phyloP scores from a whole-genome alignment of 163 green algal genomes.

The Scenedesmus sp. region DNA sequence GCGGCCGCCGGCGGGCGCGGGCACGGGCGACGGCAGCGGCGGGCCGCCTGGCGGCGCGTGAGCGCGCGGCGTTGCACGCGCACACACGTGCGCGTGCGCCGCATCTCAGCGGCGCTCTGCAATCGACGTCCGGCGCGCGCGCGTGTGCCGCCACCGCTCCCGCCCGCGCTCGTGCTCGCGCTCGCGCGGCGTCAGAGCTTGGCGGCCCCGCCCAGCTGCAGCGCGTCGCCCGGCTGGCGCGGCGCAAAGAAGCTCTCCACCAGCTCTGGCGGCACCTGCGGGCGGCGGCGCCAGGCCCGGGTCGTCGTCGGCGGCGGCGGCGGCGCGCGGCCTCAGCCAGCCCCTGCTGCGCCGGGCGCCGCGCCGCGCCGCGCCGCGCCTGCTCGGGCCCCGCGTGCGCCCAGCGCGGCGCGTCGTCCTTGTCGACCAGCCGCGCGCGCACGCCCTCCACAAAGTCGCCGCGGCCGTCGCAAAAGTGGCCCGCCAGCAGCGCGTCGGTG shows the following conservation, averaged over 20 bases:
- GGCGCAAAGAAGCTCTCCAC: constrained; percentile 27
- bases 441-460: constrained; percentile 45
- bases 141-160: too few relatives aligned
- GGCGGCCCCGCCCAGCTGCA: neutral
- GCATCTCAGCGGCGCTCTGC: too few relatives aligned
- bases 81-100: too few relatives aligned
- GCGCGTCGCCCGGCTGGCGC: neutral
- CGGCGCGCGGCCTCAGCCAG: neutral
- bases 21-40: too few relatives aligned
- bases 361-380: neutral
- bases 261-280: constrained; percentile 21
- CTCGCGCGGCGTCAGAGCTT: too few relatives aligned
- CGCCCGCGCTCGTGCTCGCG: too few relatives aligned
- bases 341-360: neutral
- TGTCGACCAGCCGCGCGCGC: constrained; percentile 43
- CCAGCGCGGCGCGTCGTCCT: constrained; percentile 32
- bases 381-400: constrained; percentile 15
- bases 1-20: too few relatives aligned
- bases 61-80: too few relatives aligned
- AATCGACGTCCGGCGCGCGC: too few relatives aligned
- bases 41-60: too few relatives aligned
- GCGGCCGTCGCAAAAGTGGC: constrained; percentile 28
- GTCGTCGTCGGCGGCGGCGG: neutral
- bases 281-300: too few relatives aligned
- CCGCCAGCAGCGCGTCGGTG: constrained; percentile 8